Evolutionary conservation across 805 yeast genomes (phyloP), one percentile per base, ranked within the genome.

Genomic region (Candida nanaspora): DNA sequence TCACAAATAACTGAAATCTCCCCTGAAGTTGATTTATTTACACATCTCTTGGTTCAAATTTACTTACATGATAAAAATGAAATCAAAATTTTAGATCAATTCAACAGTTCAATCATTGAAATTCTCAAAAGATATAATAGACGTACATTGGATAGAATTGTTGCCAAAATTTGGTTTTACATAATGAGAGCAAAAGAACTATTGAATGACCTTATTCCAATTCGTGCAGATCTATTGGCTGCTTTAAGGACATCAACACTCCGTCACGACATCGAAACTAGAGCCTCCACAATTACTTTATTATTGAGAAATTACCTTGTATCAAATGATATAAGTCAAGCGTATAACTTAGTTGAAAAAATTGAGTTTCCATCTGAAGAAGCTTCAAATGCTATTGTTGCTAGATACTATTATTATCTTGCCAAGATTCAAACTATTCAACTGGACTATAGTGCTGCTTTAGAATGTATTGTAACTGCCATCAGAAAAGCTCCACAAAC

Each of bases 401-500:
- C 97, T 8, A 78, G 99, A 63, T 89, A 88, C 60, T 83, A 79
- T 63, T 93, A 83, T 65, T 93, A 93, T 57, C 67, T 88, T 58
- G 91, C 96, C n/a, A 80, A 84, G 49, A 86, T 93, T 55, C 80
- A 79, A 53, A 87, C 97, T 4, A 82, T 93, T 49, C 98, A 91
- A 67, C 76, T 93, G 51, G 89, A 93, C 63, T 93, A 93, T 62
- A 80, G 95, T 2, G 70, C 85, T 16, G 96, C 98, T 2, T 81
- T 83, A 55, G 96, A 89, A 55, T 87, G 80, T 57, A 85, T 86
- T 42, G 84, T 87, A 41, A 87, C 93, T n/a, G 96, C 98, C 2
- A 83, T 89, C 40, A 82, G 98, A 68, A 93, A 93, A 61, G 89
- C 95, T 9, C 98, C 99, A 22, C 96, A 87, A 61, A 86, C 95